phyloP scores from a whole-genome alignment of 148 eudicot species.

The Fallopia convolvulus region DNA sequence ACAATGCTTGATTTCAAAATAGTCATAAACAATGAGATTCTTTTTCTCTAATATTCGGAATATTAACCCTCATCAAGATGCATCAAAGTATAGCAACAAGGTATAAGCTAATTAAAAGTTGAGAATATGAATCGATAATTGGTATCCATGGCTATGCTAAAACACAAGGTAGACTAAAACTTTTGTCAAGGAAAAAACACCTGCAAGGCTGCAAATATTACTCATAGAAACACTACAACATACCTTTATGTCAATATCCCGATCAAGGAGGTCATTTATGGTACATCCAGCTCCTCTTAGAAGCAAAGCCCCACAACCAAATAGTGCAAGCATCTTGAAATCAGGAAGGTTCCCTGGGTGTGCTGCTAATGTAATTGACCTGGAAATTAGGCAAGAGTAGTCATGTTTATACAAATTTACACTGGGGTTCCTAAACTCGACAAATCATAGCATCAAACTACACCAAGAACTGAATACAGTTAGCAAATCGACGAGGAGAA shows the following conservation, averaged over 20 bases:
- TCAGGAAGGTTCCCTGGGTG: constrained; percentile 69
- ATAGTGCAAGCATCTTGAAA: constrained; percentile 61
- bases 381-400: constrained; percentile 15
- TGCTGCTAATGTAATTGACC: constrained; percentile 93
- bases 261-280: constrained; percentile 61
- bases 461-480: not conserved
- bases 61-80: not conserved
- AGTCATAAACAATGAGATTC: not conserved
- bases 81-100: not conserved
- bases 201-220: not conserved
- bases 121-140: too few relatives aligned
- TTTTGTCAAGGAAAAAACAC: not conserved
- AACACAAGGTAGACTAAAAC: too few relatives aligned
- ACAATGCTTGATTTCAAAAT: not conserved
- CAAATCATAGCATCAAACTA: not conserved
- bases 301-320: constrained; percentile 64
- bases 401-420: not conserved
- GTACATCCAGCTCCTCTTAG: constrained; percentile 82
- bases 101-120: too few relatives aligned
- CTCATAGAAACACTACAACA: not conserved
- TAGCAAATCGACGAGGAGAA: constrained; percentile 1
- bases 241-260: constrained; percentile 69
- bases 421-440: not conserved
- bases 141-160: too few relatives aligned
- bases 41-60: not conserved